Base-by-base conservation (phyloP, 768 basidiomycete genomes). In the Termitomyces sp. region DNA sequence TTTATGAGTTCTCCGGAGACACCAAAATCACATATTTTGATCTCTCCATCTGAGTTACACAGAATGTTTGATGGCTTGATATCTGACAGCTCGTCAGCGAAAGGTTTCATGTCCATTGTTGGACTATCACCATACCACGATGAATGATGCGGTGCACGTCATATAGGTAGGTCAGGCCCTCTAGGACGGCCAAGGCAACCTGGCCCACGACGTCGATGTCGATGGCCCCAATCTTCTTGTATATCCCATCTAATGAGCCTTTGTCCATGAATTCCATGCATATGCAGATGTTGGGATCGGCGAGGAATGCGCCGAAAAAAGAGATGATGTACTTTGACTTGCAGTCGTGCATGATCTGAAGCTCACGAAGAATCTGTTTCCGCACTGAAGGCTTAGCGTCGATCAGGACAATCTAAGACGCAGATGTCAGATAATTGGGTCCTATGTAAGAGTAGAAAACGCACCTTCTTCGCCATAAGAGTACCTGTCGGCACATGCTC, bases 281-380 rank as follows among this genome's bases (percentile, higher is more conserved):
- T 50, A 98, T 96, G 71, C 97, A 97, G 66, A 99, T 96, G 65
- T 98, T 98, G 12, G 96, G 96, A 70, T 99, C 97, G 3, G 90
- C 86, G 31, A 98, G 78, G 74, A 94, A 99, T 50, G 97, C 97
- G 57, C 97, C 97, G 67, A 89, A 95, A 76, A 98, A 99, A 0
- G 91, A 94, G 63, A 99, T 90, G 68, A 99, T 99, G 70, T 94
- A 91, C 52, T 81, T 83, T 7, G 92, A 95, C 60, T 88, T 80
- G 73, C 96, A 98, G 71, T 97, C 91, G 70, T 98, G 93, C 96
- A 98, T 96, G 76, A 99, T 98, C 64, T 98, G 96, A 61, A 99
- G 77, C 68, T 99, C 97, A 49, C 97, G 88, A 35, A 98, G 78
- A 64, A 99, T 98, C 74, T 99, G 97, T 69, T 98, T 99, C 59